Conservation (phyloP, 495 filamentous ascomycete genomes). For the Penicillium maclennaniae region DNA sequence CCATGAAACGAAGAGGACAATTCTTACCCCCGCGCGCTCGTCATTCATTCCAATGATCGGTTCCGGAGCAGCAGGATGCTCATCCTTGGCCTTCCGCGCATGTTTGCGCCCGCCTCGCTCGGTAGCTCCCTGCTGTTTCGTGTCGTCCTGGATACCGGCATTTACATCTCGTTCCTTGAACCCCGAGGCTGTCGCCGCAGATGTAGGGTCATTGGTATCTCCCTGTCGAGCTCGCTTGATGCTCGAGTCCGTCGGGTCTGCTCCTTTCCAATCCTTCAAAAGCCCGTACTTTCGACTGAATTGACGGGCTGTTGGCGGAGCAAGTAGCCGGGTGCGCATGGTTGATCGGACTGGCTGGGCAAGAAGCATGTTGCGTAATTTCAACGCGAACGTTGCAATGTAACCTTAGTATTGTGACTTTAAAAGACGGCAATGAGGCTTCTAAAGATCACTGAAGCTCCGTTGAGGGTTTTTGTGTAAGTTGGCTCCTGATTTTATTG, state of each 20-base stretch:
- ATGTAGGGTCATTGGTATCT: conserved; percentile 40
- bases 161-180: conserved; percentile 38
- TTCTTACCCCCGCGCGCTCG: conserved; percentile 54
- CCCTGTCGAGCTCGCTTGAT: conserved; percentile 34
- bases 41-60: conserved; percentile 70
- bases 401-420: background rate
- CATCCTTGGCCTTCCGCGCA: conserved; percentile 54
- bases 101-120: conserved; percentile 42
- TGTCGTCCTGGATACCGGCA: conserved; percentile 30
- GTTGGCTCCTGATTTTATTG: background rate
- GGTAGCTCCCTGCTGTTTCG: conserved; percentile 39
- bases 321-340: conserved; percentile 15
- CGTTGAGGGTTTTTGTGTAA: background rate
- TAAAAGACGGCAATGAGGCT: background rate
- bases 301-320: conserved; percentile 9
- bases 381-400: background rate
- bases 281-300: conserved; percentile 18
- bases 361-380: background rate
- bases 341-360: conserved; percentile 3
- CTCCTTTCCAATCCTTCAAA: conserved; percentile 36
- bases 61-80: conserved; percentile 61
- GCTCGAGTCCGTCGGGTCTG: conserved; percentile 27
- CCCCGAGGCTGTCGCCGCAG: conserved; percentile 32
- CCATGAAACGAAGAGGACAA: conserved; percentile 4
- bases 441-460: background rate